phyloP scores from a whole-genome alignment of 306 rosid species.

The Lotus japonicus region DNA sequence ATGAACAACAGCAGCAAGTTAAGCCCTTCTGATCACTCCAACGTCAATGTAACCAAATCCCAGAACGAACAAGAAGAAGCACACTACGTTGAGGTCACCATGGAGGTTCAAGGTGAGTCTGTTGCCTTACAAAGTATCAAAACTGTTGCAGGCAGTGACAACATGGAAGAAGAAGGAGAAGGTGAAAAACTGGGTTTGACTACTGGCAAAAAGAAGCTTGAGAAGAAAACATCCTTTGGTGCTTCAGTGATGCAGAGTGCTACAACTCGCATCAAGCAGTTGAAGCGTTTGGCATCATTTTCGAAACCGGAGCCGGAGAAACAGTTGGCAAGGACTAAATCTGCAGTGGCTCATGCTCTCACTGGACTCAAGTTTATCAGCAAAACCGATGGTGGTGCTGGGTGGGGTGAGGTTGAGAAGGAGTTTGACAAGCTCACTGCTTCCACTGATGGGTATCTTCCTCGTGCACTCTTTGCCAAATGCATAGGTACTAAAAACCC shows the following conservation, averaged over 20 bases:
- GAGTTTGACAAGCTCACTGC: constrained; percentile 37
- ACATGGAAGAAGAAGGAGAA: constrained; percentile 9
- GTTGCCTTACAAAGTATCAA: constrained; percentile 44
- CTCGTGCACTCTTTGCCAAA: constrained; percentile 47
- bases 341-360: constrained; percentile 46
- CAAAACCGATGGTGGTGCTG: constrained; percentile 30
- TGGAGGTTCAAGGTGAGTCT: constrained; percentile 40
- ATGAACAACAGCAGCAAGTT: constrained; percentile 1
- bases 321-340: constrained; percentile 30
- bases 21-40: constrained; percentile 18
- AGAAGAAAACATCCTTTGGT: constrained; percentile 31
- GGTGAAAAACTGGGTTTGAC: constrained; percentile 23
- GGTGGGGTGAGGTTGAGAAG: constrained; percentile 48
- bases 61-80: constrained; percentile 14
- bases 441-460: constrained; percentile 44
- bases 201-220: constrained; percentile 24
- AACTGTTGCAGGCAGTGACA: constrained; percentile 13
- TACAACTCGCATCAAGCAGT: constrained; percentile 35
- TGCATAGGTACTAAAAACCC: constrained; percentile 39
- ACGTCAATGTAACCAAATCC: constrained; percentile 17
- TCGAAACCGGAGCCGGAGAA: constrained; percentile 25
- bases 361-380: constrained; percentile 52
- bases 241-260: constrained; percentile 37
- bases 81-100: constrained; percentile 38
- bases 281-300: constrained; percentile 48